Base-by-base conservation (phyloP, 2,329 filamentous ascomycete species). In the Helicocarpus griseus region DNA sequence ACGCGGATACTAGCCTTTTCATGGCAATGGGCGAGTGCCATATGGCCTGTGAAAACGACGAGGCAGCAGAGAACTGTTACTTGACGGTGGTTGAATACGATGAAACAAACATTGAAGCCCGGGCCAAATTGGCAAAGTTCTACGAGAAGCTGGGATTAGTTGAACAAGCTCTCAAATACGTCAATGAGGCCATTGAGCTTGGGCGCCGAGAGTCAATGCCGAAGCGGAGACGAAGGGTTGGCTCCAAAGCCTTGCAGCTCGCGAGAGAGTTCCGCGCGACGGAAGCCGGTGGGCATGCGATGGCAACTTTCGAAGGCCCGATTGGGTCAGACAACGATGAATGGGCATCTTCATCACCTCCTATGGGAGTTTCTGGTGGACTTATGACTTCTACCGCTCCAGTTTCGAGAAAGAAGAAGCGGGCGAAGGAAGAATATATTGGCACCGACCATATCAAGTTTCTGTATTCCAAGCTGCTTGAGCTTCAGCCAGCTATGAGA, bases 111-210 rank as follows among this genome's bases (percentile, higher is more conserved):
- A 82, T 91, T 45, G 84, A 89, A 55, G 87, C 88, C 36, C 83
- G 88, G 36, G 81, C 87, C 28, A 81, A 88, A 60, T 75, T 96
- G 8, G 88, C 88, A 11, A 89, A 86, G 60, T 81, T 96, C 66
- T 95, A 94, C 62, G 88, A 94, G 64, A 81, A 78, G 56, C 78
- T 79, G 41, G 83, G 83, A 56, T 81, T 85, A 69, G 82, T 79
- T 21, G 85, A 89, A 60, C 82, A 88, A 61, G 89, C 89, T 1
- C 80, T 89, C 53, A 82, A 86, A 53, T 79, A 89, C 48, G 81
- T 87, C 46, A 85, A 85, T 31, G 85, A 94, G 64, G 83, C 87
- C 7, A 78, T 91, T 58, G 75, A 80, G 29, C 71, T 89, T 28
- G 76, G 76, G n/a, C 70, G 71, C 63, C 67, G 68, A 51, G 67